Evolutionary conservation across 2,329 filamentous ascomycete species (phyloP).

Genomic region (Diplodia intermedia): DNA sequence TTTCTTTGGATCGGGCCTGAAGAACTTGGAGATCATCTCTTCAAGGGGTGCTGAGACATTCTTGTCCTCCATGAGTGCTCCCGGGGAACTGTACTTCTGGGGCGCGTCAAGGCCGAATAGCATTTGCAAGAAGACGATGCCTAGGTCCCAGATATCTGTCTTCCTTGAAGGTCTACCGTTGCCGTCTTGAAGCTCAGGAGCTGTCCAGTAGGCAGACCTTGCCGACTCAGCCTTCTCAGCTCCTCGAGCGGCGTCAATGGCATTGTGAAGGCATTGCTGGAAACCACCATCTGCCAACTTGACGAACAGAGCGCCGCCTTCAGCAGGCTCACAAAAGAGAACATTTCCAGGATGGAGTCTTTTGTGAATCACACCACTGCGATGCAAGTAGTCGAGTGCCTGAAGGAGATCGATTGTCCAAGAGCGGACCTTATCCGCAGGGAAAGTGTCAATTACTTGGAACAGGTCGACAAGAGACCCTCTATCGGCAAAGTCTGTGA

Average conservation of each 20-base stretch:
- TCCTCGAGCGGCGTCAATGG: slow-evolving; percentile 62
- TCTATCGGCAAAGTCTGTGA: slow-evolving; percentile 80
- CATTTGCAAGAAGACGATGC: slow-evolving; percentile 92
- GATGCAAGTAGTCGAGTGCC: slow-evolving; percentile 85
- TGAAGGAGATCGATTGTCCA: slow-evolving; percentile 95
- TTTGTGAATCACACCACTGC: slow-evolving; percentile 82
- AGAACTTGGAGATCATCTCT: slow-evolving; percentile 83
- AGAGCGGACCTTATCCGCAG: slow-evolving; percentile 76
- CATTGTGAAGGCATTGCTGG: slow-evolving; percentile 70
- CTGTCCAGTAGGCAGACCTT: slow-evolving; percentile 81
- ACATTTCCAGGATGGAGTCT: slow-evolving; percentile 82
- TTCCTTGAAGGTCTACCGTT: slow-evolving; percentile 65
- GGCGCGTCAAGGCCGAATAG: slow-evolving; percentile 82
- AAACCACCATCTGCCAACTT: slow-evolving; percentile 79
- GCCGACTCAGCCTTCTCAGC: slow-evolving; percentile 63
- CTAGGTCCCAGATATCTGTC: slow-evolving; percentile 94
- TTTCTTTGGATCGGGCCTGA: slow-evolving; percentile 83
- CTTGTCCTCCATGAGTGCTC: slow-evolving; percentile 72
- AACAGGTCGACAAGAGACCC: slow-evolving; percentile 84
- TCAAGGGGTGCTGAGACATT: slow-evolving; percentile 76
- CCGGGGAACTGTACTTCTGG: slow-evolving; percentile 79
- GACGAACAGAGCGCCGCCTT: slow-evolving; percentile 70
- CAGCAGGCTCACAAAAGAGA: slow-evolving; percentile 73
- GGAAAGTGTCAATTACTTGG: slow-evolving; percentile 76
- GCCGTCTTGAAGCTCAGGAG: slow-evolving; percentile 75